Evolutionary conservation across 2,329 filamentous ascomycete genomes (phyloP), one percentile per base, ranked within the genome.

Genomic region (Botrytis fabae): DNA sequence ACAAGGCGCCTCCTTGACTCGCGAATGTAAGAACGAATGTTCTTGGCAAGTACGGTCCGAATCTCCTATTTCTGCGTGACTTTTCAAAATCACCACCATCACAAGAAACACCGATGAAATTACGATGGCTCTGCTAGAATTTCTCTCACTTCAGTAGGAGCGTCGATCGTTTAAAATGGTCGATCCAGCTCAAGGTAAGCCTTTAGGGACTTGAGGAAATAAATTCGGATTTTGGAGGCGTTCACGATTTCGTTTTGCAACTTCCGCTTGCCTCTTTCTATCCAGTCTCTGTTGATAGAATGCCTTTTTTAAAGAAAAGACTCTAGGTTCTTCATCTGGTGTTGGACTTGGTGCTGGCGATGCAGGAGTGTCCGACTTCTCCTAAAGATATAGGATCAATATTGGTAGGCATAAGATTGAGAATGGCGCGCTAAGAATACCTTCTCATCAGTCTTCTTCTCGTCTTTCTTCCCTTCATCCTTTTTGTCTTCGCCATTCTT

Each of bases 271-370:
- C 61, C 91, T 88, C 80, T 94, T 91, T 80, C 92, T 92, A 80
- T 94, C 90, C 69, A 97, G 81, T 25, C 96, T 90, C 84, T 94
- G 93, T 78, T 95, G 92, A 80, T 94, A 97, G 82, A 99, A 97
- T 40, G 90, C 88, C 92, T 91, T 94, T 80, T 95, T 92, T 73
- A 98, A 85, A 76, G 92, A 89, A 83, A 96, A 99, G 4, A 97
- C 87, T 60, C 95, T 89, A 32, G 93, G 92, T 73, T 92, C 90
- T 74, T 93, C 90, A 28, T 70, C 70, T 40, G 76, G 65, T 42
- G 44, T 38, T 32, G 61, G 44, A 22, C 12, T 40, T 51, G 73
- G 54, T 61, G 71, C 22, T 28, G 74, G 28, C 44, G 69, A 66
- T 54, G 35, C 60, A 22, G 64, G 16, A 48, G 74, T 75, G 14